Percentiles rank a stretch among this genome's conserved stretches.
phyloP scores from a whole-genome alignment of 768 basidiomycete species.

The Lentinula edodes region DNA sequence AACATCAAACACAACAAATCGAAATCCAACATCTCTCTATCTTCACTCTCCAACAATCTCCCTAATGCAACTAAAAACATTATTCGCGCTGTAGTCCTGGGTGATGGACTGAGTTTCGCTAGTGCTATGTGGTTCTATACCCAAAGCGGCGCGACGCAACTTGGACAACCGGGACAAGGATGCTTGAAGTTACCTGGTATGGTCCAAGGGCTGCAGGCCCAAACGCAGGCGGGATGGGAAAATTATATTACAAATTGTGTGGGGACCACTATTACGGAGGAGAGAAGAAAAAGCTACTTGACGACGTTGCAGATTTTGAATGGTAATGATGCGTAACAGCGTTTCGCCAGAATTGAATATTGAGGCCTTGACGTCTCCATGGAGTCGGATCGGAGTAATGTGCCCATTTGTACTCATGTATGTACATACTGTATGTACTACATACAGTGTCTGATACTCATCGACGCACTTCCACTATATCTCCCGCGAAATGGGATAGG shows the following conservation, averaged over 20 bases:
- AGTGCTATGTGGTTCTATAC: constrained; percentile 21
- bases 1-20: constrained; percentile 1
- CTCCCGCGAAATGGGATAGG: too few species aligned
- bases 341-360: too few species aligned
- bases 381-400: too few species aligned
- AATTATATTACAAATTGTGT: constrained; percentile 18
- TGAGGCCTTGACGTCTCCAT: too few species aligned
- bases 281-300: constrained; percentile 11
- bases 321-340: too few species aligned
- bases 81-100: constrained; percentile 14
- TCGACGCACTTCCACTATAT: too few species aligned
- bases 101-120: constrained; percentile 17
- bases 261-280: constrained; percentile 14
- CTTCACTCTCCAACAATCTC: background rate
- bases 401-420: too few species aligned
- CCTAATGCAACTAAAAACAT: constrained; percentile 13
- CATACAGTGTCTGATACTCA: too few species aligned
- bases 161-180: constrained; percentile 9
- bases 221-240: constrained; percentile 15
- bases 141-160: constrained; percentile 1
- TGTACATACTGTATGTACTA: too few species aligned
- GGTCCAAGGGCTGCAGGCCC: constrained; percentile 13
- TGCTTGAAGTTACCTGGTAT: constrained; percentile 13
- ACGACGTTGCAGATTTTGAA: constrained; percentile 13
- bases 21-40: background rate